Conservation (phyloP, 2,329 filamentous ascomycete species). For the Exutisphaerella laricina region DNA sequence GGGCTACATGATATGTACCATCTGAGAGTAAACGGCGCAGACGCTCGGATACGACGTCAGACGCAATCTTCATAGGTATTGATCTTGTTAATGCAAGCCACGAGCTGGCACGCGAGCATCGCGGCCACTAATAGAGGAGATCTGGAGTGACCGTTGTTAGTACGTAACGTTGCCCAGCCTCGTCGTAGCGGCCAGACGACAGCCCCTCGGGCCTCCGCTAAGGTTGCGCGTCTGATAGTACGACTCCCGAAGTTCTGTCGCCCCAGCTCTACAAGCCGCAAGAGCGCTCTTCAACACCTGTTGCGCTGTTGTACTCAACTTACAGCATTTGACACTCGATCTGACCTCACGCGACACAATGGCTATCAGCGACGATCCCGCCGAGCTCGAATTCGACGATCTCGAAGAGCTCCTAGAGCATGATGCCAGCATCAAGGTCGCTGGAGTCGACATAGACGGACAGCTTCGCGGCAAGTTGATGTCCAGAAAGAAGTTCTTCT, state of each 20-base stretch:
- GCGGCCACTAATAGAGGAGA: too few relatives aligned
- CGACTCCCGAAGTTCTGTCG: neutral
- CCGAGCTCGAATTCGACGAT: conserved; percentile 54
- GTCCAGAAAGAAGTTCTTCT: conserved; percentile 88
- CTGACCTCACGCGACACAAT: conserved; percentile 20
- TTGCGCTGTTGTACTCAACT: conserved; percentile 19
- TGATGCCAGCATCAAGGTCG: conserved; percentile 79
- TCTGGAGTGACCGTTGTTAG: too few relatives aligned
- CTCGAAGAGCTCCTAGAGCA: conserved; percentile 62
- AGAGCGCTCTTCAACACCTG: conserved; percentile 7
- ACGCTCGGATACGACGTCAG: too few relatives aligned
- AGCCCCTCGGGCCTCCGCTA: too few relatives aligned
- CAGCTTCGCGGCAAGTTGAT: conserved; percentile 84
- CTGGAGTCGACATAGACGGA: conserved; percentile 81
- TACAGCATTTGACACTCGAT: conserved; percentile 5
- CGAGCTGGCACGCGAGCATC: too few relatives aligned
- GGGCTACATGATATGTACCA: too few relatives aligned
- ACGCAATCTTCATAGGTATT: too few relatives aligned
- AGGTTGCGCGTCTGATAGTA: too few relatives aligned
- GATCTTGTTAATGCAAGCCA: too few relatives aligned
- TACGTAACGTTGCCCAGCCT: too few relatives aligned
- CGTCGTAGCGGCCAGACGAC: too few relatives aligned
- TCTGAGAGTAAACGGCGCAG: too few relatives aligned
- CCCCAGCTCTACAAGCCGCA: neutral
- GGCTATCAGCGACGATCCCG: conserved; percentile 32